Evolutionary conservation across 805 yeast species (phyloP), one percentile per base, ranked within the genome.

Genomic region (Cyberlindnera sargentensis): DNA sequence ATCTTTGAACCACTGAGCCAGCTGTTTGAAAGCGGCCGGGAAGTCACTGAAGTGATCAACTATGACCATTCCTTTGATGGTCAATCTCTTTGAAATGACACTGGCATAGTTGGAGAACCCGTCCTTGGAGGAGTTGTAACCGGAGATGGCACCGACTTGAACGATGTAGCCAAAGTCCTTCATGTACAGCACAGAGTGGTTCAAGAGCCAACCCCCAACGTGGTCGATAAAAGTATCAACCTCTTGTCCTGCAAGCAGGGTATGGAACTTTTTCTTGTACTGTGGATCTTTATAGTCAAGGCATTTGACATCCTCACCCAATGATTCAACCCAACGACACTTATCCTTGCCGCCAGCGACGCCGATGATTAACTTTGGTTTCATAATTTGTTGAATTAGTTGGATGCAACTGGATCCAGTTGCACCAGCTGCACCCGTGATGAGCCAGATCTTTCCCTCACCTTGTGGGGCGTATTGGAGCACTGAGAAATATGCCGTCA

Each of bases 351-450:
- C 72, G 42, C 84, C 83, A 11, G 84, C 75, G 47, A 79, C 70
- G 31, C 80, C 85, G 55, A 78, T 69, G 10, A 80, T 80, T 47
- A 67, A 71, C 29, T 67, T 59, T 23, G 80, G 80, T 28, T 72
- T 72, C 52, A 72, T 65, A 6, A 75, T 60, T 37, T 72, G 64
- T 47, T 75, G 64, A 37, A 84, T 80, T 5, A 80, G 53, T 56
- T 80, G 84, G 25, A 78, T 75, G 37, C 67, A 76, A 41, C 69
- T 61, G 26, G 76, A 70, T 10, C 86, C 86, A 10, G 80, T 80
- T n/a, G 84, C 84, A 47, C 86, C 86, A 7, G 81, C 72, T 9
- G 86, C 86, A 42, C 83, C 85, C 15, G 80, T 72, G 31, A 80
- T 65, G 36, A 78, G 60, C 46, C 75, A 65, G 5, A 70, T 64